Percentiles rank a stretch among this genome's conserved stretches.
phyloP scores from a whole-genome alignment of 2,329 filamentous ascomycete genomes.

The Phoma sp. region DNA sequence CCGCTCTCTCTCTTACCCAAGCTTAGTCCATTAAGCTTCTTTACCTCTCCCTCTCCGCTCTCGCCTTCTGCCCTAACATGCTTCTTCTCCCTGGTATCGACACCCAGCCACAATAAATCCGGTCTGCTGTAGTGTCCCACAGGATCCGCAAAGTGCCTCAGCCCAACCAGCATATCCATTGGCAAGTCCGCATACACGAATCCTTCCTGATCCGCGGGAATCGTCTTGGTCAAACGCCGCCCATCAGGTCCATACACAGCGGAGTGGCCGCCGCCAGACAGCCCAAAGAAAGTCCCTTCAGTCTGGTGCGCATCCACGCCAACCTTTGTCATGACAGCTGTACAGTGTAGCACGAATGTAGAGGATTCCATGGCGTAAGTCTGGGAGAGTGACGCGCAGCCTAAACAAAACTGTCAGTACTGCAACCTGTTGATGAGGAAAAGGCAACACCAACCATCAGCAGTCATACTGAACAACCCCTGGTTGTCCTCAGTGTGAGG shows the following conservation, averaged over 20 bases:
- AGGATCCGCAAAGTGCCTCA: slow-evolving; percentile 56
- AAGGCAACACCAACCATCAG: slow-evolving; percentile 36
- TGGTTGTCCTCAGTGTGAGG: slow-evolving; percentile 36
- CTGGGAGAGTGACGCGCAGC: slow-evolving; percentile 53
- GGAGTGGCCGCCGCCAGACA: slow-evolving; percentile 53
- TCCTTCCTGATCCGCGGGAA: slow-evolving; percentile 54
- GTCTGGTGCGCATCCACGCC: slow-evolving; percentile 57
- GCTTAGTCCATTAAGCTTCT: background rate
- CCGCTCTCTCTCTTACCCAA: background rate
- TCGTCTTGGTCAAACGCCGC: slow-evolving; percentile 51
- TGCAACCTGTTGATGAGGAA: background rate
- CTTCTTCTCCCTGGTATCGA: slow-evolving; percentile 45
- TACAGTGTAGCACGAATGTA: slow-evolving; percentile 63
- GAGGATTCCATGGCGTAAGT: slow-evolving; percentile 65
- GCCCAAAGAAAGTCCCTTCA: slow-evolving; percentile 49
- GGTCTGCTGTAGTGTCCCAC: slow-evolving; percentile 61
- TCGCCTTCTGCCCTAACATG: slow-evolving; percentile 26
- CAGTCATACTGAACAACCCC: slow-evolving; percentile 48
- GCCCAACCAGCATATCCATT: slow-evolving; percentile 52
- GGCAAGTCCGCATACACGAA: slow-evolving; percentile 62
- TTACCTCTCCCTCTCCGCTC: background rate
- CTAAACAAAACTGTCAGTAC: background rate
- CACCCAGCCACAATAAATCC: slow-evolving; percentile 61
- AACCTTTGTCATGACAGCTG: slow-evolving; percentile 55
- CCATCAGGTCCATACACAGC: slow-evolving; percentile 59